These are phyloP conservation scores for Pseudocercospora musae DNA, from an alignment of 2,329 filamentous ascomycete genomes.

Conservation along the genomic window DNA sequence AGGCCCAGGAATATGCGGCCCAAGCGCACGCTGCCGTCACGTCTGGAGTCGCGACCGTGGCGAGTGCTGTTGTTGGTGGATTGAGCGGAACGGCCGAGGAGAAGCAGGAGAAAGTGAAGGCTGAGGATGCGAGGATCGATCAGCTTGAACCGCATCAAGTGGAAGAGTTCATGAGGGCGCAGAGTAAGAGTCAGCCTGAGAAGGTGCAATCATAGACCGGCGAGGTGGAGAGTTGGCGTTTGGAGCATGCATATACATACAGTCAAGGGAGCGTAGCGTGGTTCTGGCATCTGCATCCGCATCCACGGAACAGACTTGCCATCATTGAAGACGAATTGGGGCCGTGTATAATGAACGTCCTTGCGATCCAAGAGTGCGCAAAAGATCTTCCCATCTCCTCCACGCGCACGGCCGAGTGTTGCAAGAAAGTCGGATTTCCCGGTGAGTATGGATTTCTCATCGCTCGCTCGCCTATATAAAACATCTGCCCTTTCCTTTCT, in stretches of 20 bases:
- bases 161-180: conserved; percentile 38
- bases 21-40: conserved; percentile 26
- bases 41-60: conserved; percentile 30
- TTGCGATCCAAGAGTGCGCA: no score
- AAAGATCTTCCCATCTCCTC: neutral
- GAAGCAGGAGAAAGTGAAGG: conserved; percentile 13
- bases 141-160: conserved; percentile 30
- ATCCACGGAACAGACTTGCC: no score
- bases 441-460: no score
- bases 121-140: conserved; percentile 33
- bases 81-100: conserved; percentile 26
- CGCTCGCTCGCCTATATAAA: no score
- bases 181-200: conserved; percentile 23
- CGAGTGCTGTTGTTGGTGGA: conserved; percentile 37
- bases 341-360: no score
- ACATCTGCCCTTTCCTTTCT: neutral
- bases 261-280: no score
- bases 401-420: no score
- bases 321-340: no score
- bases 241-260: no score
- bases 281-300: no score
- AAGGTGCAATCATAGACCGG: neutral
- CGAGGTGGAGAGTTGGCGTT: neutral
- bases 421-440: no score
- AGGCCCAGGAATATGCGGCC: conserved; percentile 42